A percentile compares a stretch with the other conserved stretches of the same genome.
phyloP scores from a whole-genome alignment of 1,284 basidiomycete genomes.

The Retiboletus flavoniger region DNA sequence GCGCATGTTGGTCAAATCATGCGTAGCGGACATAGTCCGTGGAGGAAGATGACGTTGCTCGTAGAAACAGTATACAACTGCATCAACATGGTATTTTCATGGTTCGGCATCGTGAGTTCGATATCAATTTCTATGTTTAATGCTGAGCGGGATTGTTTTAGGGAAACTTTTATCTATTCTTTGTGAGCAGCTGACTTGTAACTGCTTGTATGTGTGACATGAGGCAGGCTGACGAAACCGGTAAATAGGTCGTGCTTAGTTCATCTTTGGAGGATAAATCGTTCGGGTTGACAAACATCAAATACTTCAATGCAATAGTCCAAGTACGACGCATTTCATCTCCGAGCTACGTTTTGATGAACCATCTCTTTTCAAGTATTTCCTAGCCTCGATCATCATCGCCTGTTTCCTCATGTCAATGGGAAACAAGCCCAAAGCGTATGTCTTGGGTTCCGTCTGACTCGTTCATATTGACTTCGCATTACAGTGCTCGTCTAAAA shows the following conservation, averaged over 20 bases:
- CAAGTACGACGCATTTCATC: slow-evolving; percentile 47
- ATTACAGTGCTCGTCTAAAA: slow-evolving; percentile 73
- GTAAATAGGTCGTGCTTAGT: slow-evolving; percentile 74
- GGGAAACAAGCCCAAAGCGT: slow-evolving; percentile 94
- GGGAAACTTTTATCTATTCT: slow-evolving; percentile 97
- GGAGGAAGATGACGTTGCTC: slow-evolving; percentile 75
- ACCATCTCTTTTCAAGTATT: slow-evolving; percentile 55
- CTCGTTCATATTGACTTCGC: neutral
- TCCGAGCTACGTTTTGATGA: slow-evolving; percentile 6
- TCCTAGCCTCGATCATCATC: slow-evolving; percentile 81
- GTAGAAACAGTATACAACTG: slow-evolving; percentile 86
- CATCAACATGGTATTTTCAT: slow-evolving; percentile 86
- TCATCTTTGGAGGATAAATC: slow-evolving; percentile 79
- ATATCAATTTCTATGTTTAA: neutral
- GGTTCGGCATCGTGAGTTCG: slow-evolving; percentile 82
- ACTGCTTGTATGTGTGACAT: neutral
- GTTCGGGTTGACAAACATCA: slow-evolving; percentile 70
- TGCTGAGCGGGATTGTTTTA: slow-evolving; percentile 28
- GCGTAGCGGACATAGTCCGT: slow-evolving; percentile 78
- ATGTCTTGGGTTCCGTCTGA: slow-evolving; percentile 26
- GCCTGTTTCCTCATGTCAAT: slow-evolving; percentile 94
- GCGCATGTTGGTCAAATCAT: slow-evolving; percentile 84
- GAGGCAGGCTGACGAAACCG: slow-evolving; percentile 14
- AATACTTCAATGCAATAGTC: slow-evolving; percentile 75
- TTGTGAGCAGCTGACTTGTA: slow-evolving; percentile 53